phyloP scores from a whole-genome alignment of 305 asterid species.

The Plantago coronopus region DNA sequence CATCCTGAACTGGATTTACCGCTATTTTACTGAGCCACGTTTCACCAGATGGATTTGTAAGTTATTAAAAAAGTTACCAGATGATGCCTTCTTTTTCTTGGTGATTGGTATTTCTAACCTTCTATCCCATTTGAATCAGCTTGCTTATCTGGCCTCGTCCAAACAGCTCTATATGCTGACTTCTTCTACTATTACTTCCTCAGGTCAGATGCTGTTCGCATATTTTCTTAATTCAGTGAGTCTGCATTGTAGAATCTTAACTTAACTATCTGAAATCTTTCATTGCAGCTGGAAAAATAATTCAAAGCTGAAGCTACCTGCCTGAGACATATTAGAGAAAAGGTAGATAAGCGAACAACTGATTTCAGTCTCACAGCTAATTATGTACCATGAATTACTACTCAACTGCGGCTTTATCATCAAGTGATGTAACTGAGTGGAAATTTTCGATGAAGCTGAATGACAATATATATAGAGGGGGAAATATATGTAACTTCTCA shows the following conservation, averaged over 20 bases:
- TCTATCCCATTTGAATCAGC: constrained; percentile 36
- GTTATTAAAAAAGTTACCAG: constrained; percentile 21
- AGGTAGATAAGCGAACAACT: background rate
- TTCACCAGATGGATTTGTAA: constrained; percentile 73
- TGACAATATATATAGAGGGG: constrained; percentile 18
- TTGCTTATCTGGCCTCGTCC: constrained; percentile 62
- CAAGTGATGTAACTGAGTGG: constrained; percentile 19
- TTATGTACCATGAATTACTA: background rate
- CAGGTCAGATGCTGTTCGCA: constrained; percentile 39
- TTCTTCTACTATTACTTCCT: constrained; percentile 79
- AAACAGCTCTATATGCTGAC: constrained; percentile 77
- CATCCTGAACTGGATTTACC: constrained; percentile 92
- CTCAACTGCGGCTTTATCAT: constrained; percentile 15
- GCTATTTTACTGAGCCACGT: constrained; percentile 68
- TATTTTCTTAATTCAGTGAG: constrained; percentile 5
- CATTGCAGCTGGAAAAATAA: constrained; percentile 70
- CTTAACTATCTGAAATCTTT: constrained; percentile 10
- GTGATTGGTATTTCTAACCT: constrained; percentile 20
- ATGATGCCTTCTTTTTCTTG: constrained; percentile 5
- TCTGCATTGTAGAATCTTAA: background rate
- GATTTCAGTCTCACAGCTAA: too few species aligned
- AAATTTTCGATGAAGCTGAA: constrained; percentile 25
- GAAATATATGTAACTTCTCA: constrained; percentile 8
- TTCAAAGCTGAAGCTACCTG: constrained; percentile 66
- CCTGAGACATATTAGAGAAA: constrained; percentile 33